Base-by-base conservation (phyloP, 345 rosid species). In the Noccaea caerulescens region DNA sequence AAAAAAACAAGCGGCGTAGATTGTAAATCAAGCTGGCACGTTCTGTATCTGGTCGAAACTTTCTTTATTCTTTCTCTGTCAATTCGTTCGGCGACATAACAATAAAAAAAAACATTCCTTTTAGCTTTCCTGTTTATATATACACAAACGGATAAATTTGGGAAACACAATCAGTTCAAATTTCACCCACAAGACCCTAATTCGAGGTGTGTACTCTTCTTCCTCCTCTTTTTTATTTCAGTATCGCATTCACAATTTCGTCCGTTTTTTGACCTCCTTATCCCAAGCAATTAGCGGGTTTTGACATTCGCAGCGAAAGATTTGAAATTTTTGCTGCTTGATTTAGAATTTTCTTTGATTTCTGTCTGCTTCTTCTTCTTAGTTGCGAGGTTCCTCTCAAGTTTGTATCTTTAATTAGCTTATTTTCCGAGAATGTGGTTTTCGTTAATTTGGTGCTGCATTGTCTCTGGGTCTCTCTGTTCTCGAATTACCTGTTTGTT, bases 21-120 rank as follows among this genome's bases (percentile, higher is more conserved):
- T 55, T 52, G 45, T n/a, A 27, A 27, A 47, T 69, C 71, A 76
- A 33, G 75, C 66, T 76, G 79, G 75, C 79, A 76, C 75, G 79
- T 69, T 69, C 60, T 69, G 43, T 13, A 38, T 46, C 59, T 27
- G 33, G 58, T 73, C 58, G 42, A 16, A 44, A 67, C 53, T 69
- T 71, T 52, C 7, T 0, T 38, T 12, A 16, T 10, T 16, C 16
- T 33, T 46, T 63, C 23, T 55, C 44, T 59, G 59, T 14, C 63
- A 54, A 43, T 74, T 44, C 58, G 73, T 75, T 60, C 64, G 79
- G 74, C 74, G 58, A 69, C 43, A 68, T 45, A 68, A 66, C 72
- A 66, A 47, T 42, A 58, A 44, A 66, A 66, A 37, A 44, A 68
- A 68, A 66, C 79, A 75, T 68, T 68, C 73, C 30, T 27, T 50